Percentiles rank a stretch among this genome's conserved stretches.
Conservation (phyloP, 208 protist species). For the Kentomonas sorsogonicus region DNA sequence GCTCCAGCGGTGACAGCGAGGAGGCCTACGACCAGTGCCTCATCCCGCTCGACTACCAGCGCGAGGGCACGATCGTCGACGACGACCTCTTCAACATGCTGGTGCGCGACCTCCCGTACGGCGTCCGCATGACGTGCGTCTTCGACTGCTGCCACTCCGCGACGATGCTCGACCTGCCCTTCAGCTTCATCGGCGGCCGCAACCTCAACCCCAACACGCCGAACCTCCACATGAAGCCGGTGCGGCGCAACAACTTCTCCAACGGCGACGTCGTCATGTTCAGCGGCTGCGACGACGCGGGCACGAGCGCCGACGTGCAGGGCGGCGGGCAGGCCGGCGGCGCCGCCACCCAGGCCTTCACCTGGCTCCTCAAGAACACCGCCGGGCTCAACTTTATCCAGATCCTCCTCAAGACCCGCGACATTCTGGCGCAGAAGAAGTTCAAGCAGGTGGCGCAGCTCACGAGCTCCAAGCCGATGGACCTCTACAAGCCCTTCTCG, state of each 20-base stretch:
- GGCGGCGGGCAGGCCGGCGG: slow-evolving; percentile 56
- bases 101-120: slow-evolving; percentile 59
- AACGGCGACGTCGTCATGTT: slow-evolving; percentile 86
- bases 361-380: slow-evolving; percentile 67
- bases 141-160: slow-evolving; percentile 94
- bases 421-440: slow-evolving; percentile 60
- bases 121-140: slow-evolving; percentile 84
- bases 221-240: slow-evolving; percentile 34
- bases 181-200: slow-evolving; percentile 59
- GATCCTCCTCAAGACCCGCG: slow-evolving; percentile 73
- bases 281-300: slow-evolving; percentile 80
- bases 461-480: slow-evolving; percentile 85
- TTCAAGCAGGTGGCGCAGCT: slow-evolving; percentile 87
- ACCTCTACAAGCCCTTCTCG: slow-evolving; percentile 86
- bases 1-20: slow-evolving; percentile 35
- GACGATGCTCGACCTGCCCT: slow-evolving; percentile 86
- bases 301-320: slow-evolving; percentile 78
- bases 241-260: slow-evolving; percentile 70
- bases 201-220: slow-evolving; percentile 2
- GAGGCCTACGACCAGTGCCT: slow-evolving; percentile 82
- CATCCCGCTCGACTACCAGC: slow-evolving; percentile 73
- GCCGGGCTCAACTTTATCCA: slow-evolving; percentile 65
- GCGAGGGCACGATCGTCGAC: slow-evolving; percentile 74
- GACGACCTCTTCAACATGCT: slow-evolving; percentile 86
- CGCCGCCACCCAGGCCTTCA: slow-evolving; percentile 79